phyloP scores from a whole-genome alignment of 345 rosid species.

The Salix udensis region DNA sequence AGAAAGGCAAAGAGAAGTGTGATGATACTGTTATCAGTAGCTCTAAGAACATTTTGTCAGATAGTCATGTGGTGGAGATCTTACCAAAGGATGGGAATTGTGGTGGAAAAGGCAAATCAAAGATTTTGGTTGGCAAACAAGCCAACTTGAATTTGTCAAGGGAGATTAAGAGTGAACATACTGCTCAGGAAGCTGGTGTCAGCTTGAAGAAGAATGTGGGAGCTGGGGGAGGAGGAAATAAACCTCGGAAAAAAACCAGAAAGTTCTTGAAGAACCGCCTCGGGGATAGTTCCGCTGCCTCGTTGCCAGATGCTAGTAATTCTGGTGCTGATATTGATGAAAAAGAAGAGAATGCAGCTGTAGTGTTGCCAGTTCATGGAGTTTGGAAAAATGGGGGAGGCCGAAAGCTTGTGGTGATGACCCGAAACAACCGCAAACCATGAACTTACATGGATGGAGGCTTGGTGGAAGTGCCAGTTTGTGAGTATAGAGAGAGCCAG shows the following conservation, averaged over 20 bases:
- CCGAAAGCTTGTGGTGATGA: constrained; percentile 9
- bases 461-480: background rate
- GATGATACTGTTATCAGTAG: constrained; percentile 3
- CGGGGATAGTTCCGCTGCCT: constrained; percentile 10
- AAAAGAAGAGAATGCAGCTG: background rate
- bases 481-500: background rate
- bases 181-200: constrained; percentile 6
- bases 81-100: background rate
- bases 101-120: constrained; percentile 15
- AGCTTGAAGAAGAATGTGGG: background rate
- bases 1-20: constrained; percentile 23
- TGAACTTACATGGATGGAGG: background rate
- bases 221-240: constrained; percentile 9
- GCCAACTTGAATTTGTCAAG: background rate
- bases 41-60: background rate
- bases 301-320: background rate
- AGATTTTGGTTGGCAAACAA: constrained; percentile 4
- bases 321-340: background rate
- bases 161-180: background rate
- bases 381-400: constrained; percentile 25
- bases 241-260: constrained; percentile 4
- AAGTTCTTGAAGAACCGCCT: constrained; percentile 16
- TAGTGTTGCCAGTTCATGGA: constrained; percentile 8
- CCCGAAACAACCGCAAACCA: background rate
- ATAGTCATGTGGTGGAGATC: background rate